Percentiles rank a stretch among this genome's conserved stretches.
Conservation (phyloP, 495 filamentous ascomycete species). For the Lophium mytilinum region DNA sequence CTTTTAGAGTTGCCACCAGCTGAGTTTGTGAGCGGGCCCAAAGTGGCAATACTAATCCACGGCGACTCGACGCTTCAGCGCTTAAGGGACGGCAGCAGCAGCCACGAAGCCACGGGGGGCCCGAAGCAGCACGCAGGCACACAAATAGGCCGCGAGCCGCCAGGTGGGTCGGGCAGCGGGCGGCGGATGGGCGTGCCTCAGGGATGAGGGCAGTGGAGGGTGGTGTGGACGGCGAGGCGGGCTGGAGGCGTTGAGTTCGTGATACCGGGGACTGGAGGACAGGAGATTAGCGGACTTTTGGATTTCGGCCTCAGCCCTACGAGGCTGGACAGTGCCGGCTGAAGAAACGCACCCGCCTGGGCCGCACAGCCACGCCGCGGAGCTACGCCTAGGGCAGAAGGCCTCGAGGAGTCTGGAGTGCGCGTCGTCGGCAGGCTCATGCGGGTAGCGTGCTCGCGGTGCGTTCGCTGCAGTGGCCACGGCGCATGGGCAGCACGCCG, state of each 20-base stretch:
- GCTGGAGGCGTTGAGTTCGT: not conserved
- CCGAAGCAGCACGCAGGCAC: not conserved
- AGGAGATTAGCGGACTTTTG: not conserved
- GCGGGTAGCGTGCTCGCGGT: not conserved
- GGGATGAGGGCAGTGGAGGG: not conserved
- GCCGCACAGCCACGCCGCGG: conserved; percentile 4
- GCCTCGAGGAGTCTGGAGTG: not conserved
- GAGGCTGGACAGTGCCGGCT: not conserved
- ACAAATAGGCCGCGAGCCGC: not conserved
- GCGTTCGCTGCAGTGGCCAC: not conserved
- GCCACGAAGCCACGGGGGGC: not conserved
- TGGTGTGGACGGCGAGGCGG: not conserved
- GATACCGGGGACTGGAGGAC: not conserved
- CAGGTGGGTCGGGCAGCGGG: not conserved
- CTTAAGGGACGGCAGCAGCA: not conserved
- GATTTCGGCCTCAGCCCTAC: conserved; percentile 1
- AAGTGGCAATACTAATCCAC: conserved; percentile 3
- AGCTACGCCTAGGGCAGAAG: too few relatives aligned
- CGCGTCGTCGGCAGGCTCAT: not conserved
- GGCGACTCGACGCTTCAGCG: not conserved
- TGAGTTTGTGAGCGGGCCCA: conserved; percentile 1
- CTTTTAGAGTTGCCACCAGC: conserved; percentile 15
- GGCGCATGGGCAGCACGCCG: not conserved
- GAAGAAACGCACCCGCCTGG: not conserved
- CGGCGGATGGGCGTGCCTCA: not conserved